A percentile compares a stretch with the other conserved stretches of the same genome.
phyloP scores from a whole-genome alignment of 1,284 basidiomycete genomes.

The Singerocomus rubriflavus region DNA sequence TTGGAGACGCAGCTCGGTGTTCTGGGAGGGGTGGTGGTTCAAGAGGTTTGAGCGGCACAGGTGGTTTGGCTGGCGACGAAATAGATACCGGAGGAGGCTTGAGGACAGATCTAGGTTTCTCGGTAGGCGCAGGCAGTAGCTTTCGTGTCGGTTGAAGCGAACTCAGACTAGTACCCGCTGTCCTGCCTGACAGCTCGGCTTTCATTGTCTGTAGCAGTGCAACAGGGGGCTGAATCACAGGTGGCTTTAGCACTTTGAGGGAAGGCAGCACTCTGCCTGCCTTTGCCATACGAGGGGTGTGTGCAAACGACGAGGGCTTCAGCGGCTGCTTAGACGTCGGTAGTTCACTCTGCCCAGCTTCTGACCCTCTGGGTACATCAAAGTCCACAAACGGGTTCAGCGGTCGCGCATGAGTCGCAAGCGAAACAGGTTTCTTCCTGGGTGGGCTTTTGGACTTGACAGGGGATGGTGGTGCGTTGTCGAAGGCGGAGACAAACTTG shows the following conservation, averaged over 20 bases:
- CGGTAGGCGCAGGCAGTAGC: slow-evolving; percentile 1
- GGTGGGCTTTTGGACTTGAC: slow-evolving; percentile 3
- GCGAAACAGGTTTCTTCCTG: slow-evolving; percentile 8
- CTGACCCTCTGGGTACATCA: slow-evolving; percentile 2
- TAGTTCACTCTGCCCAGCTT: slow-evolving; percentile 18
- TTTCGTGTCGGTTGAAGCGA: slow-evolving; percentile 6
- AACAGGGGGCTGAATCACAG: slow-evolving; percentile 8
- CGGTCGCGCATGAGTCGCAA: slow-evolving; percentile 9
- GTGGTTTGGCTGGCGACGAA: slow-evolving; percentile 9
- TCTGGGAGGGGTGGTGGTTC: slow-evolving; percentile 21
- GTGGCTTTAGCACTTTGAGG: slow-evolving; percentile 19
- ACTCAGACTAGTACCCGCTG: neutral
- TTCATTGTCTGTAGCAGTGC: neutral
- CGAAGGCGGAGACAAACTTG: slow-evolving; percentile 32
- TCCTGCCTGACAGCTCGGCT: neutral
- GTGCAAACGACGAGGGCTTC: slow-evolving; percentile 6
- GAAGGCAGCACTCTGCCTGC: neutral
- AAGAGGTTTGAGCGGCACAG: slow-evolving; percentile 24
- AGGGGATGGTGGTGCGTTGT: neutral
- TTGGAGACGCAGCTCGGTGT: slow-evolving; percentile 11
- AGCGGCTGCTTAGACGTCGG: slow-evolving; percentile 1
- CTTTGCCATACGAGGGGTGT: slow-evolving; percentile 2
- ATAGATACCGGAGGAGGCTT: slow-evolving; percentile 28
- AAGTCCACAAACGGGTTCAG: slow-evolving; percentile 25
- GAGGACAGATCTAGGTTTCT: slow-evolving; percentile 25